phyloP scores from a whole-genome alignment of 768 basidiomycete genomes.

The Auricularia heimuer region DNA sequence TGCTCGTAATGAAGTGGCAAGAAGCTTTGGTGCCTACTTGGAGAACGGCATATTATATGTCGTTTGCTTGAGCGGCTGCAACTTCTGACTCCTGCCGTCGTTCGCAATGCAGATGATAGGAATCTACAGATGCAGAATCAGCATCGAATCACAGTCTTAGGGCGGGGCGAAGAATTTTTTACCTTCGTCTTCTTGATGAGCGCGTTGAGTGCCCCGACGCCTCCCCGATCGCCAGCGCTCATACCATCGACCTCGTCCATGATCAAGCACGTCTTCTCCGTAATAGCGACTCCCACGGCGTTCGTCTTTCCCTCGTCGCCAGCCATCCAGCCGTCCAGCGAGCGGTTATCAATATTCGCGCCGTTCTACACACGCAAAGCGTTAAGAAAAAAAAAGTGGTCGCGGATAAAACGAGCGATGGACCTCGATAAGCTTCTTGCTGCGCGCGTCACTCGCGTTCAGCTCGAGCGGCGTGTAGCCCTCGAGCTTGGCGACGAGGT shows the following conservation, averaged over 20 bases:
- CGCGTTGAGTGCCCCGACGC: slow-evolving; percentile 85
- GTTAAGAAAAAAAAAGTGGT: not conserved
- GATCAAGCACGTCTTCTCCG: slow-evolving; percentile 76
- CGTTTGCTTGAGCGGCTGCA: slow-evolving; percentile 71
- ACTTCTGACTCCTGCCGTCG: slow-evolving; percentile 75
- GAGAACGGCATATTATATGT: slow-evolving; percentile 70
- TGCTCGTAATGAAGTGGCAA: too few relatives aligned
- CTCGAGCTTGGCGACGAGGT: slow-evolving; percentile 80
- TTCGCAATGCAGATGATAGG: slow-evolving; percentile 98
- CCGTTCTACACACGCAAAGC: slow-evolving; percentile 44
- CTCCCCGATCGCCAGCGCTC: slow-evolving; percentile 95
- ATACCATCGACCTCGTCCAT: slow-evolving; percentile 99
- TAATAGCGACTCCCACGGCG: slow-evolving; percentile 62
- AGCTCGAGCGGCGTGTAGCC: slow-evolving; percentile 91
- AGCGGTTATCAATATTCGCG: slow-evolving; percentile 83
- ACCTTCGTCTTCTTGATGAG: slow-evolving; percentile 88
- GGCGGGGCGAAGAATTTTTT: too few relatives aligned
- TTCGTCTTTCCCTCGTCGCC: slow-evolving; percentile 52
- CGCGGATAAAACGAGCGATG: not conserved
- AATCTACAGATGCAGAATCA: slow-evolving; percentile 38
- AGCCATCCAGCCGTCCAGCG: slow-evolving; percentile 76
- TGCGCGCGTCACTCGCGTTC: slow-evolving; percentile 91
- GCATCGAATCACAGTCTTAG: too few relatives aligned
- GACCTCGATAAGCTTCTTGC: slow-evolving; percentile 94
- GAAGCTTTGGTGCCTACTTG: slow-evolving; percentile 40